A percentile compares a stretch with the other conserved stretches of the same genome.
Conservation (phyloP, 768 basidiomycete genomes). For the Pulveroboletus sp. region DNA sequence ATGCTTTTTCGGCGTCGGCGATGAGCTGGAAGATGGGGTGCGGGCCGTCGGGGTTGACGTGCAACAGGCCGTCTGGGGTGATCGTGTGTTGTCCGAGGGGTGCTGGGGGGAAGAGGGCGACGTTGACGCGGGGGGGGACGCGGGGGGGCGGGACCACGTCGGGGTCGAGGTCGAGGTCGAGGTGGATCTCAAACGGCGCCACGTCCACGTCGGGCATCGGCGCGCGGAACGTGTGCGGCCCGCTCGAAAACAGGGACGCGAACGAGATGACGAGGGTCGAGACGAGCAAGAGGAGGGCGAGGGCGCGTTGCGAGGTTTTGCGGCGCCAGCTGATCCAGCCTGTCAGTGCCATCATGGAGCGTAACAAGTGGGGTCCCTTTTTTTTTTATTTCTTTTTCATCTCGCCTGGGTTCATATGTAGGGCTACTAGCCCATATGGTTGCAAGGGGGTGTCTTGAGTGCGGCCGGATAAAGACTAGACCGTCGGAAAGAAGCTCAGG, state of each 20-base stretch:
- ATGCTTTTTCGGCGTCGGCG: slow-evolving; percentile 32
- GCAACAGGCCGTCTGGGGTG: slow-evolving; percentile 29
- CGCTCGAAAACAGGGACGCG: background rate
- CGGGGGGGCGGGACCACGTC: too few relatives aligned
- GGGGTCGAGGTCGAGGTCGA: background rate
- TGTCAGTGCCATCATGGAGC: too few relatives aligned
- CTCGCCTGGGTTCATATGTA: too few relatives aligned
- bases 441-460: too few relatives aligned
- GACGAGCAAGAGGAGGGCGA: background rate
- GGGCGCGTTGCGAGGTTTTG: background rate
- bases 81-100: slow-evolving; percentile 19
- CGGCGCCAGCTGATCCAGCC: background rate
- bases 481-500: too few relatives aligned
- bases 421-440: too few relatives aligned
- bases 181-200: background rate
- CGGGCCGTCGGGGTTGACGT: slow-evolving; percentile 33
- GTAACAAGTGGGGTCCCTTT: too few relatives aligned
- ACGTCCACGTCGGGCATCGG: too few relatives aligned
- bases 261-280: background rate
- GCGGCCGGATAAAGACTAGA: too few relatives aligned
- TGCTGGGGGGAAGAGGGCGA: too few relatives aligned
- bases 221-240: too few relatives aligned
- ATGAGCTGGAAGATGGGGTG: slow-evolving; percentile 48
- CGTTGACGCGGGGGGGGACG: background rate
- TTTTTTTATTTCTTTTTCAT: too few relatives aligned